Base-by-base conservation (phyloP, 306 rosid genomes). In the Quercus robur region DNA sequence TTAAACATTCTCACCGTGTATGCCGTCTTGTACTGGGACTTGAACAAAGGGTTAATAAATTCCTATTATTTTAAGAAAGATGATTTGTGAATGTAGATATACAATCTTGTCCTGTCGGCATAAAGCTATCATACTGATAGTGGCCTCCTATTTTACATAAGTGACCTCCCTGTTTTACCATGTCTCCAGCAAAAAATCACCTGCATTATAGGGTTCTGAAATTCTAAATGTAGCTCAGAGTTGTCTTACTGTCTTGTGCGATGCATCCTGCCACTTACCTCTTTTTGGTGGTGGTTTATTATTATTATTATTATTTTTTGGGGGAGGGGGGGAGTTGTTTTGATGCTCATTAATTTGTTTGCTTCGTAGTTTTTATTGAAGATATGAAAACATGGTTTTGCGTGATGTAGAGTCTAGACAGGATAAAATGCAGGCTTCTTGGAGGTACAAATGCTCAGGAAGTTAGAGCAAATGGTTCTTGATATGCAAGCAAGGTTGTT, bases 401-500 rank as follows among this genome's bases (percentile, higher is more conserved):
- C 57, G 74, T 82, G 73, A 83, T 91, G 84, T 93, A 95, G 2
- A 35, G 44, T 35, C 44, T 35, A 6, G 44, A 38, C 44, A 38
- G 44, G 44, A 38, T 38, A 38, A 95, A 95, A 76, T 95, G 99
- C 78, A 91, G 99, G 86, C 87, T 95, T 21, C 85, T 93, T 68
- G 99, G 93, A 89, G 99, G 99, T 52, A 89, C 94, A 78, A 91
- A 88, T 79, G 99, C 99, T 31, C 99, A 93, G 79, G 99, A 95
- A 90, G 99, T 95, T 62, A 89, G 97, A 88, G 99, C 98, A 5
- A 95, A 38, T 95, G 99, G 98, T 95, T 85, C 85, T 95, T 78
- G 99, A 95, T 84, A 95, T 95, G 97, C 99, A 95, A 90, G 99
- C 99, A 20, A 90, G 98, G 88, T 82, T 95, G 85, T 88, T 95